Base-by-base conservation (phyloP, 176 grass and related monocot species). In the Bromus sterilis region DNA sequence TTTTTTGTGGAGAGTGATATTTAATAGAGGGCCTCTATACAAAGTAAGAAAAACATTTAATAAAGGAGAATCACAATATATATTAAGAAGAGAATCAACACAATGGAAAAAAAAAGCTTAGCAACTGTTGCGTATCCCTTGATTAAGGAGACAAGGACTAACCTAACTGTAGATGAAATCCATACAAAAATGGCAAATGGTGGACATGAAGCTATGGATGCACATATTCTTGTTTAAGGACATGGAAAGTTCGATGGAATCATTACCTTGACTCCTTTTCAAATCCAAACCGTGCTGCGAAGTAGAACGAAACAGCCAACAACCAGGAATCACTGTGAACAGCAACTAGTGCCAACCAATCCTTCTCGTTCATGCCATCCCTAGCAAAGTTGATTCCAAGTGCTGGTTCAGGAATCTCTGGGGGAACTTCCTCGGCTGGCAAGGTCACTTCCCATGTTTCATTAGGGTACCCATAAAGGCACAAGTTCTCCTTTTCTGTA, bases 391-490 rank as follows among this genome's bases (percentile, higher is more conserved):
- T 97, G 72, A 97, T 97, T 78, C 95, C 95, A 36, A 94, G 84
- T 36, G 92, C 95, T 82, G 95, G 95, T 78, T 97, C 95, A 46
- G 95, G 95, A 80, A 97, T 91, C 77, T 97, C 95, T 21, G 95
- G 89, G 79, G 95, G 95, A 56, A 97, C 95, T 86, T 97, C 92
- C 78, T 97, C 95, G 18, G 95, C 95, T 42, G 95, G 95, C 61
- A 97, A 93, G 65, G 84, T 94, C 56, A 97, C 95, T 90, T 97
- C 95, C 95, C 95, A 97, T 66, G 92, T 87, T 85, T 94, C 95
- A 78, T 89, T 93, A 57, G 95, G 95, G 67, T 91, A 85, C n/a
- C 95, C 95, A 75, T 97, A 97, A 40, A 97, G 92, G 85, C 94
- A 97, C 71, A 97, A 57, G 66, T 97, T 97, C 75, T 97, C 92